phyloP scores from a whole-genome alignment of 2,329 filamentous ascomycete genomes.

The Rutstroemia sp. region DNA sequence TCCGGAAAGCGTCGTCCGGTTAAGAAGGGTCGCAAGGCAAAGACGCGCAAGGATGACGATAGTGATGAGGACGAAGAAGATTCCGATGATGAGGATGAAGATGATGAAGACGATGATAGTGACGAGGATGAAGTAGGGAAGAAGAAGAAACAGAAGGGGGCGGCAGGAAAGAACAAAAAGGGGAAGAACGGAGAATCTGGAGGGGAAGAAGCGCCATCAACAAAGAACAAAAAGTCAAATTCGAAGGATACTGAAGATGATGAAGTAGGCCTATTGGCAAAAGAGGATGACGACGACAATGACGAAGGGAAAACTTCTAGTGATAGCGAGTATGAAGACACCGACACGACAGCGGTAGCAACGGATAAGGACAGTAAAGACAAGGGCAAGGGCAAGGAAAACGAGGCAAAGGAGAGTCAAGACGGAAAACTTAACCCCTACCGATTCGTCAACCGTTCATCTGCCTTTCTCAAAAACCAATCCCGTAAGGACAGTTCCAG shows the following conservation, averaged over 20 bases:
- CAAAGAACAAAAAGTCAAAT: background rate
- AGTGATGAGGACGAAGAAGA: background rate
- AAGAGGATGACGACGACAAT: background rate
- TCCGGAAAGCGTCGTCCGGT: background rate
- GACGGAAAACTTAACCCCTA: background rate
- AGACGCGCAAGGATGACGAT: background rate
- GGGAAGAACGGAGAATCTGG: background rate
- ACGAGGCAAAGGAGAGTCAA: background rate
- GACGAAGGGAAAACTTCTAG: background rate
- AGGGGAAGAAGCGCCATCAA: background rate
- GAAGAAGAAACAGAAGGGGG: background rate
- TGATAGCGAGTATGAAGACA: too few relatives aligned
- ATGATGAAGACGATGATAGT: background rate
- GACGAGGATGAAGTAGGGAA: background rate
- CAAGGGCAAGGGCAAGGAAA: background rate
- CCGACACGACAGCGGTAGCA: too few relatives aligned
- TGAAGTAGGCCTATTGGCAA: background rate
- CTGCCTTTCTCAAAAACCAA: background rate
- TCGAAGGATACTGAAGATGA: background rate
- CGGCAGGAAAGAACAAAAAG: background rate
- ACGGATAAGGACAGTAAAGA: too few relatives aligned
- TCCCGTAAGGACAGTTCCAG: background rate
- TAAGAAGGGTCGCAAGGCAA: background rate
- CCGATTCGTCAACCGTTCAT: background rate
- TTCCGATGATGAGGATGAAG: background rate